Base-by-base conservation (phyloP, 225 moss, liverwort and hornwort genomes). In the Antitrichia curtipendula region DNA sequence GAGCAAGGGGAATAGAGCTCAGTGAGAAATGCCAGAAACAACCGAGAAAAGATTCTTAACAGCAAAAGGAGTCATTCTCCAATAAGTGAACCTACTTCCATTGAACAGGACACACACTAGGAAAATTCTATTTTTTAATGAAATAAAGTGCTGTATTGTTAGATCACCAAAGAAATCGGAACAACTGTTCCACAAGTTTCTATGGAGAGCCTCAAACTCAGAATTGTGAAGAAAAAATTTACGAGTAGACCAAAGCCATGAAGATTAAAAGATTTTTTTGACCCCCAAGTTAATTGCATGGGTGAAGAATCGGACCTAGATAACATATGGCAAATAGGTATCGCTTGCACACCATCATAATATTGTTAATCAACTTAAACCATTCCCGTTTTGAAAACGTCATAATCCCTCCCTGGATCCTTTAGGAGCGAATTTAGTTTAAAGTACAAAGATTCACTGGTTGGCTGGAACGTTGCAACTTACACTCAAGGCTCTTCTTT, bases 381-480 rank as follows among this genome's bases (percentile, higher is more conserved):
- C 2, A 71, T 45, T n/a, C n/a, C n/a, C n/a, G n/a, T n/a, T n/a
- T n/a, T n/a, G n/a, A n/a, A n/a, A n/a, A n/a, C n/a, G n/a, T n/a
- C n/a, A n/a, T 45, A 43, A 10, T 72, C 3, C 27, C 5, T 72
- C 28, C 3, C 17, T 28, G 6, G 3, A 43, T 28, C 2, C n/a
- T n/a, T n/a, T n/a, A 1, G 10, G 17, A 72, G 16, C 10, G 28
- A 45, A 45, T 45, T 16, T 72, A 16, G 43, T 71, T 71, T 41
- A 16, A 71, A 16, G 0, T 71, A 3, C 6, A 71, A 0, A 40
- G 8, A 70, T 2, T 41, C 14, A 41, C 41, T 70, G 24, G 8
- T 0, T 41, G 2, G 3, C 1, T 70, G 0, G 5, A 7, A 68
- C 22, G 12, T 23, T 40, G 23, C 24, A n/a, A n/a, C n/a, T n/a